Conservation (phyloP, 2,329 filamentous ascomycete species). For the Penicillium sp. region DNA sequence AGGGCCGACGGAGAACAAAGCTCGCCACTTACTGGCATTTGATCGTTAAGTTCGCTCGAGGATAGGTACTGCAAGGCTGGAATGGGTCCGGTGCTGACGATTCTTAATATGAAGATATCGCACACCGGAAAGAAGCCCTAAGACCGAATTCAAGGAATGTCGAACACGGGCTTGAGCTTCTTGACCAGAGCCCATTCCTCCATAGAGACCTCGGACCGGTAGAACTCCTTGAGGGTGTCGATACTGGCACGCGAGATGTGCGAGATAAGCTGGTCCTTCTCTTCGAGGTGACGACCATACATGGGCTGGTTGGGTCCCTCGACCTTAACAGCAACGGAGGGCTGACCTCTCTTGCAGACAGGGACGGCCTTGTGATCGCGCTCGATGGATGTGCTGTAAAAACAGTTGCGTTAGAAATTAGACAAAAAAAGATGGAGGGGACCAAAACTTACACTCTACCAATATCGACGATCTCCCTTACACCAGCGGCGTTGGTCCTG, state of each 20-base stretch:
- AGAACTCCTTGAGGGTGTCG: constrained; percentile 94
- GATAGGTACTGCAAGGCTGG: constrained; percentile 8
- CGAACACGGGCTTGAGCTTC: constrained; percentile 92
- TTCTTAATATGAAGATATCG: neutral
- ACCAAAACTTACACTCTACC: constrained; percentile 80
- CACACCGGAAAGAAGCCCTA: constrained; percentile 2
- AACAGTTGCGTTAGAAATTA: constrained; percentile 16
- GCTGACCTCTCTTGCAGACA: constrained; percentile 92
- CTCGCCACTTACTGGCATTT: constrained; percentile 6
- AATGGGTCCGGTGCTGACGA: neutral
- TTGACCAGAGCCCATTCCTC: constrained; percentile 95
- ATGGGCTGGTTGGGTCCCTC: constrained; percentile 89
- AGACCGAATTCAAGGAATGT: constrained; percentile 63
- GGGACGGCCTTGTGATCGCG: constrained; percentile 94
- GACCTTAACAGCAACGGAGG: constrained; percentile 97
- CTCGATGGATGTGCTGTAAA: constrained; percentile 81
- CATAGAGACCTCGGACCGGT: constrained; percentile 79
- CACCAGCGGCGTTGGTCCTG: constrained; percentile 73
- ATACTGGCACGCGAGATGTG: constrained; percentile 85
- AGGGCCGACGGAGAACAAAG: constrained; percentile 11
- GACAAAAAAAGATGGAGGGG: neutral
- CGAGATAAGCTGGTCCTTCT: constrained; percentile 84
- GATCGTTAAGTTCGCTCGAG: constrained; percentile 6
- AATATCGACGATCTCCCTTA: constrained; percentile 79
- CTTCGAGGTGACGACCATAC: constrained; percentile 93